A percentile compares a stretch with the other conserved stretches of the same genome.
These are phyloP conservation scores for Agrostemma githago DNA, from an alignment of 148 eudicot genomes.

Conservation along the genomic window DNA sequence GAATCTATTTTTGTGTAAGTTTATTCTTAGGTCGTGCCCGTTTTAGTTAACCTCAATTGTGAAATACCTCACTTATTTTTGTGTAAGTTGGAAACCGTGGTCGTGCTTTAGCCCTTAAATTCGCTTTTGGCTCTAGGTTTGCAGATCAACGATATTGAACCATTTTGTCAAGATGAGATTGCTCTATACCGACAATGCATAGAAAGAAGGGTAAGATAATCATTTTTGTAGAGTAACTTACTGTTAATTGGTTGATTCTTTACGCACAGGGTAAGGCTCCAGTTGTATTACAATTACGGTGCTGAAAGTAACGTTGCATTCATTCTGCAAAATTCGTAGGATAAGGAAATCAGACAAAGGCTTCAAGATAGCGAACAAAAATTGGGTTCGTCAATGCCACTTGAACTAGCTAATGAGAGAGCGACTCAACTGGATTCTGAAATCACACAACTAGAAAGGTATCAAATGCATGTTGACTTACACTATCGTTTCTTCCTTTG, in stretches of 20 bases:
- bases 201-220: constrained; percentile 72
- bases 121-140: constrained; percentile 27
- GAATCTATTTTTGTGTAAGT: constrained; percentile 77
- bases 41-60: neutral
- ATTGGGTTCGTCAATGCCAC: constrained; percentile 81
- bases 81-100: neutral
- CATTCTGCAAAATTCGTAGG: constrained; percentile 42
- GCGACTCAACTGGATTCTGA: constrained; percentile 69
- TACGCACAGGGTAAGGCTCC: neutral
- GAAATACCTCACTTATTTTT: neutral
- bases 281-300: neutral
- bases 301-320: constrained; percentile 12
- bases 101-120: neutral
- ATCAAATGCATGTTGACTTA: constrained; percentile 9
- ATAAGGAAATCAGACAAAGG: constrained; percentile 70
- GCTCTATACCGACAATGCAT: constrained; percentile 70
- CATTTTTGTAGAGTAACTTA: neutral
- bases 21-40: neutral
- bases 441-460: constrained; percentile 76
- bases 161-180: constrained; percentile 97
- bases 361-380: constrained; percentile 27
- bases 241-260: neutral
- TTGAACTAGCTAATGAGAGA: constrained; percentile 69
- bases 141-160: constrained; percentile 87
- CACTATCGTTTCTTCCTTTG: too few relatives aligned